A percentile compares a stretch with the other conserved stretches of the same genome.
phyloP scores from a whole-genome alignment of 1,284 basidiomycete genomes.

The Fistulina hepatica region DNA sequence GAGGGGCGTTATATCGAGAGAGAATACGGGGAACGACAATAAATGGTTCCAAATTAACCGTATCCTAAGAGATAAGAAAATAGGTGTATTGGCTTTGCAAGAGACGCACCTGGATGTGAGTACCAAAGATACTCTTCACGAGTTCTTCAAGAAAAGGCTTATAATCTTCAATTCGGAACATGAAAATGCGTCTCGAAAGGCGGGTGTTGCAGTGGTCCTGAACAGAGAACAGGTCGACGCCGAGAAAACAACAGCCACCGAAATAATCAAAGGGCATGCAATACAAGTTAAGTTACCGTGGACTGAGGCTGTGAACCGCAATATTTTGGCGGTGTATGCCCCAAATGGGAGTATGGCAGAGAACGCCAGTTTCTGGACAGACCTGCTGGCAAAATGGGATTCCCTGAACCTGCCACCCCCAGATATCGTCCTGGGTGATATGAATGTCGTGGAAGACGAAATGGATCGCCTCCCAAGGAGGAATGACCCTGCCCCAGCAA shows the following conservation, averaged over 20 bases:
- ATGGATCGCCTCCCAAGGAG: conserved; percentile 10
- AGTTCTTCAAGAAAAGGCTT: not conserved
- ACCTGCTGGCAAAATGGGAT: too few relatives aligned
- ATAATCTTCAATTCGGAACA: not conserved
- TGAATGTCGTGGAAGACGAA: conserved; percentile 9
- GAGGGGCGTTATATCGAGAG: not conserved
- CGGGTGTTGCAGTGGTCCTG: conserved; percentile 11
- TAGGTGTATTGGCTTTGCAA: not conserved
- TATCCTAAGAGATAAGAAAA: not conserved
- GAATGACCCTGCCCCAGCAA: not conserved
- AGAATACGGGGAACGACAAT: not conserved
- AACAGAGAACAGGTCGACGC: conserved; percentile 3
- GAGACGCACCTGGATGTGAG: not conserved
- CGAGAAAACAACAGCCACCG: not conserved
- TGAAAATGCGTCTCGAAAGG: not conserved
- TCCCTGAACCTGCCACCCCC: conserved; percentile 4
- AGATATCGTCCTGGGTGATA: conserved; percentile 6
- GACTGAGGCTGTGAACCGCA: conserved; percentile 4
- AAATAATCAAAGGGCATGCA: conserved; percentile 11
- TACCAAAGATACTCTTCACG: not conserved
- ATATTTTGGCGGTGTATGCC: conserved; percentile 11
- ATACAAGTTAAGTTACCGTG: conserved; percentile 8
- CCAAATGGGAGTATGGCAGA: conserved; percentile 10
- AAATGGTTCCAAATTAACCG: not conserved
- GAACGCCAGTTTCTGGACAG: conserved; percentile 12